Base-by-base conservation (phyloP, 306 rosid species). In the Datisca glomerata region DNA sequence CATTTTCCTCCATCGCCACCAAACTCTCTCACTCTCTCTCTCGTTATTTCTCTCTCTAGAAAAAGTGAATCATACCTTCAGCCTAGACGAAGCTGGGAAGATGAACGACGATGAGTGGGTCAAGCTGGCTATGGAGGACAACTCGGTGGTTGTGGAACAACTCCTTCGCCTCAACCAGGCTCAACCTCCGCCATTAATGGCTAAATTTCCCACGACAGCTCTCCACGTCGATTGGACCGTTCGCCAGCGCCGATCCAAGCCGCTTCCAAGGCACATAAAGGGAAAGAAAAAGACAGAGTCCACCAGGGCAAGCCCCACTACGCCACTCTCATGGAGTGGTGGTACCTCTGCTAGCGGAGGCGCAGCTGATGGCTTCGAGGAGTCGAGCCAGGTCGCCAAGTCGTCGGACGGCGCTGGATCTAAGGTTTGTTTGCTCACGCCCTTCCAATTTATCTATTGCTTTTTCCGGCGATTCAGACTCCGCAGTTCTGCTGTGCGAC, bases 241-340 rank as follows among this genome's bases (percentile, higher is more conserved):
- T 3, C 73, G 81, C 5, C 79, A 85, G 56, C 79, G 56, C 31
- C 81, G 96, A 21, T 74, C 97, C 16, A 74, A 47, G 56, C 57
- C 65, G 44, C 12, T 47, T 24, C 60, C 71, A 1, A 60, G 64
- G 3, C 55, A 34, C 43, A 21, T 21, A 1, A 36, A 20, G 19
- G 43, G 27, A 2, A 28, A 16, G 35, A 64, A 43, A 32, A 66
- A 65, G 43, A 41, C 45, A 0, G 66, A 66, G 15, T 41, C 66
- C 12, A 45, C 63, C 0, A 47, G 87, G 14, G 85, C 78, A 38
- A 87, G 97, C 36, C 97, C 97, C 3, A 83, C 83, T 53, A 87
- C 97, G 20, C 97, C 97, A 1, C 86, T 87, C 18, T 67, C 94
- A 7, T 82, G 82, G 82, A 76, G 71, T 71, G 83, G 64, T 21